phyloP scores from a whole-genome alignment of 441 rosid species.

The Pelargonium cotyledonis region DNA sequence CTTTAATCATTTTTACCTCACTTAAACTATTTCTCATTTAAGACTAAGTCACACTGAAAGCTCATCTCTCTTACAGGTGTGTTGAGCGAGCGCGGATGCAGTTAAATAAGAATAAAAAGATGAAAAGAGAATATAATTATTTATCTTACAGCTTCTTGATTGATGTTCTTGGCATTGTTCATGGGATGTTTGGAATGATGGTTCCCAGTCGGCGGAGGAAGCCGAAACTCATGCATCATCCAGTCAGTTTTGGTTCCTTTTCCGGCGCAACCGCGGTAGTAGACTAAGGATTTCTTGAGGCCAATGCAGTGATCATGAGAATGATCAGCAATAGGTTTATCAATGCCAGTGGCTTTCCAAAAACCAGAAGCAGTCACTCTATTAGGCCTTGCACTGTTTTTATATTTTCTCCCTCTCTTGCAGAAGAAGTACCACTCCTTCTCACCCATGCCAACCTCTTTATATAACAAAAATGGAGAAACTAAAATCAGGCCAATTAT shows the following conservation, averaged over 20 bases:
- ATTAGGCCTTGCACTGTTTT: slow-evolving; percentile 52
- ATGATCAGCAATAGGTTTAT: slow-evolving; percentile 33
- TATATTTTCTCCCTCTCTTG: slow-evolving; percentile 48
- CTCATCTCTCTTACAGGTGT: no score
- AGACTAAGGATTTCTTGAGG: slow-evolving; percentile 52
- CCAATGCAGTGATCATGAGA: slow-evolving; percentile 37
- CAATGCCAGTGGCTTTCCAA: slow-evolving; percentile 64
- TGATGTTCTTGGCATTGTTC: slow-evolving; percentile 5
- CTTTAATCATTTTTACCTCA: no score
- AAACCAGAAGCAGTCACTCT: slow-evolving; percentile 58
- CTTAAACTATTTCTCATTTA: no score
- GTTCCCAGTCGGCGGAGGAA: slow-evolving; percentile 27
- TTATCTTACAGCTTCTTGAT: slow-evolving; percentile 36
- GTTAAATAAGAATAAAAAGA: background rate
- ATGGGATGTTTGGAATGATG: background rate
- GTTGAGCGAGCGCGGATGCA: no score
- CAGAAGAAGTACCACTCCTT: slow-evolving; percentile 55
- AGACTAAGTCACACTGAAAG: no score
- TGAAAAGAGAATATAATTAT: background rate
- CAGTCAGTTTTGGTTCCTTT: slow-evolving; percentile 49
- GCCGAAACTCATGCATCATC: slow-evolving; percentile 55
- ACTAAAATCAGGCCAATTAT: background rate
- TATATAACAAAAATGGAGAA: slow-evolving; percentile 9
- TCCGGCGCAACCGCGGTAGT: slow-evolving; percentile 45
- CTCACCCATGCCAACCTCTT: slow-evolving; percentile 38